These are phyloP conservation scores for Hemisphaericaspora nanyangensis DNA, from an alignment of 805 yeast species.

Conservation along the genomic window DNA sequence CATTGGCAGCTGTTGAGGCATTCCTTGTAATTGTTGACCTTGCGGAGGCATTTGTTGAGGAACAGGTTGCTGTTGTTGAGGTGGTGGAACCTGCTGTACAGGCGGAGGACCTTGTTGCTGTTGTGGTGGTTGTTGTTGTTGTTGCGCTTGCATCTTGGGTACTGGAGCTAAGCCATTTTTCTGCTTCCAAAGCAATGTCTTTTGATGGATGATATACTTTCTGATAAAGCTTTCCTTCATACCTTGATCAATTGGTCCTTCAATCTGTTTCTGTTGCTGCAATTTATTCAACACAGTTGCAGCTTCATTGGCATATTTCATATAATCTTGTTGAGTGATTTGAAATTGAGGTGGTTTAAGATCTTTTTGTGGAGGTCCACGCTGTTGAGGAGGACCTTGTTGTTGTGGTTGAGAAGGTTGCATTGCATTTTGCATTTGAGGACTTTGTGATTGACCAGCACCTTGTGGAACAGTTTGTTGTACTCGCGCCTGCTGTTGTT, in stretches of 20 bases:
- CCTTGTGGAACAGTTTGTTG: constrained; percentile 13
- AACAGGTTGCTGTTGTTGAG: constrained; percentile 13
- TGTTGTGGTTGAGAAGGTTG: constrained; percentile 16
- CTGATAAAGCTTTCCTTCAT: constrained; percentile 37
- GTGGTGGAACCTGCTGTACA: constrained; percentile 16
- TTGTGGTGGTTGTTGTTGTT: constrained; percentile 5
- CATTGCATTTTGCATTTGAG: constrained; percentile 25
- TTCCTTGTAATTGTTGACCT: constrained; percentile 21
- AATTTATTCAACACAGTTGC: constrained; percentile 32
- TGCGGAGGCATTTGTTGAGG: constrained; percentile 10
- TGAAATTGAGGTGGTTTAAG: constrained; percentile 21
- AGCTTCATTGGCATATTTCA: constrained; percentile 38
- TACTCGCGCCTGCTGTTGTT: constrained; percentile 8
- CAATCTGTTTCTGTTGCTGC: constrained; percentile 34
- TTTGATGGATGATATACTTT: constrained; percentile 38
- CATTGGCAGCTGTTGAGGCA: constrained; percentile 14
- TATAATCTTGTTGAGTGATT: constrained; percentile 36
- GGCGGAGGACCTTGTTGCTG: constrained; percentile 7
- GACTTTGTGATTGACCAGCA: constrained; percentile 16
- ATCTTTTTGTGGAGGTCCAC: constrained; percentile 7
- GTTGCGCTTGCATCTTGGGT: constrained; percentile 8
- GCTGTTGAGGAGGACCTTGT: constrained; percentile 7
- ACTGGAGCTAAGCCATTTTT: constrained; percentile 17
- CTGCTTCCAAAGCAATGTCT: constrained; percentile 25
- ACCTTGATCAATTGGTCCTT: constrained; percentile 28